Conservation (phyloP, 306 rosid genomes). For the Oemleria cerasiformis region DNA sequence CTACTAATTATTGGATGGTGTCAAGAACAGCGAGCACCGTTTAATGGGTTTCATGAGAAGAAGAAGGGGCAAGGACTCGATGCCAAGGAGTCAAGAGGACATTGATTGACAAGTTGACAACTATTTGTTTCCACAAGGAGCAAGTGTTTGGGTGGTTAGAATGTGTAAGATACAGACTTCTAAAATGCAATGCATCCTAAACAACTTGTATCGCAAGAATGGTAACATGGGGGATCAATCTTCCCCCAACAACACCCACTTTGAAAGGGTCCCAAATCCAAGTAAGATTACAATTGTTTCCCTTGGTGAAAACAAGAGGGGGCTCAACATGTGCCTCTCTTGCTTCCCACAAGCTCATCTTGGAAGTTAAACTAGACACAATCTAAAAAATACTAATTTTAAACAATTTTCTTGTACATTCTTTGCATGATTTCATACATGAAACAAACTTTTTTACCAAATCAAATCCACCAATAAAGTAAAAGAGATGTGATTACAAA, state of each 20-base stretch:
- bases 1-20: too few species aligned
- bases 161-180: neutral
- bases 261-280: neutral
- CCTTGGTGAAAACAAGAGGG: neutral
- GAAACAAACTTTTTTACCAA: neutral
- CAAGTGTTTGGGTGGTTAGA: neutral
- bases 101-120: neutral
- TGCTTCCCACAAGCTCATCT: neutral
- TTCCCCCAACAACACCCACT: neutral
- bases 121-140: neutral
- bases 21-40: too few species aligned
- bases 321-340: neutral
- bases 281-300: neutral
- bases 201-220: neutral
- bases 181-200: neutral
- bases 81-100: too few species aligned
- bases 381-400: neutral
- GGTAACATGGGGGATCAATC: neutral
- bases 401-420: neutral
- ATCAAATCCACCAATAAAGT: conserved; percentile 2
- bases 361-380: neutral
- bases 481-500: conserved; percentile 9
- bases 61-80: neutral
- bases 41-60: neutral
- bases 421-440: neutral